Base-by-base conservation (phyloP, 2,329 filamentous ascomycete species). In the Ophiostoma ulmi region DNA sequence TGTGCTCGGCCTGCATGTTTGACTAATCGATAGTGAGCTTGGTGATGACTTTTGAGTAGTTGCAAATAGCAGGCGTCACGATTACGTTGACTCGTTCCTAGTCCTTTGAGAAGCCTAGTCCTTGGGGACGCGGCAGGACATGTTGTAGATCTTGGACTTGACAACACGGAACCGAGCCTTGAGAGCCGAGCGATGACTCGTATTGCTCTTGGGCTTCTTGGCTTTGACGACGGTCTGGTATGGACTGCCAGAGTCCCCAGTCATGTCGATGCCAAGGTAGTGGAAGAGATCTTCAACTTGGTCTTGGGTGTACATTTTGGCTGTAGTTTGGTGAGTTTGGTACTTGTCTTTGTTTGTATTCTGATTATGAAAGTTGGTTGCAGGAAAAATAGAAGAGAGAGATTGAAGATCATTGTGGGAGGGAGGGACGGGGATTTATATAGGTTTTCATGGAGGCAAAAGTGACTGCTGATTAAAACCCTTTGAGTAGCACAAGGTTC, bases 191-290 rank as follows among this genome's bases (percentile, higher is more conserved):
- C 52, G n/a, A 26, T 58, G 52, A 8, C 14, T 26, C n/a, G n/a
- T 6, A 8, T 26, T 26, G n/a, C 26, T 20, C 14, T 64, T 64
- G 26, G 36, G 31, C 31, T 63, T 64, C 17, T 36, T 64, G 26
- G 22, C n/a, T 6, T 11, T 58, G n/a, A 26, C 52, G 52, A 17
- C 22, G 22, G 14, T 5, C 44, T 26, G 10, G 52, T 26, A 63
- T 5, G 10, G 22, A 26, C 17, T 17, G 26, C 3, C 26, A 6
- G 26, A 63, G 58, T 63, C 58, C 26, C 58, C 58, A 26, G 58
- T 63, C 58, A 63, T 63, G 58, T 63, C 58, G 14, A 63, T 13
- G 26, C 58, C 58, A 11, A 63, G 22, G 26, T 35, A 63, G 26
- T 63, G 35, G 58, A 7, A 63, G 26, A 31, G 22, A 13, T 63